Base-by-base conservation (phyloP, 2,329 filamentous ascomycete species). In the Fusarium oxysporum region DNA sequence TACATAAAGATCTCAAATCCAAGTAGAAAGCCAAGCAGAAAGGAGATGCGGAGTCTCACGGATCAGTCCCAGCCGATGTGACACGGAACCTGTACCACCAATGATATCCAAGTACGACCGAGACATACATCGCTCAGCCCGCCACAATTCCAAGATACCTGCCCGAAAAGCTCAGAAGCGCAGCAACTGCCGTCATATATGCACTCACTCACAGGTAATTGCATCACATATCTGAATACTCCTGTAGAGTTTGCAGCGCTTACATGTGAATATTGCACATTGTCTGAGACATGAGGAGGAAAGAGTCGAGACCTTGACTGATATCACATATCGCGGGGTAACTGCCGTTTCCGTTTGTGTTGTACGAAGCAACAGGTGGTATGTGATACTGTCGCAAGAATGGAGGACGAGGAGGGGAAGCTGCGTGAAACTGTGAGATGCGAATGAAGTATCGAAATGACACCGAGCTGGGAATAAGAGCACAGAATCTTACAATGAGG, bases 381-480 rank as follows among this genome's bases (percentile, higher is more conserved):
- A 40, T 40, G 33, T 40, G 33, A 40, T 54, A 40, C 23, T 17
- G 13, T 38, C 23, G 23, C 33, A 16, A 17, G 23, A 28, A 53
- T 38, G n/a, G 30, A 23, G 23, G 33, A 38, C n/a, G 19, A 13
- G 33, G 23, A 54, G 19, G 33, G 48, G 48, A 2, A 35, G 13
- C 4, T 53, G 0, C 0, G 5, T 23, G 8, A 19, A 16, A 19
- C 16, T 9, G 43, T 28, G 23, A 16, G 23, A 53, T 3, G n/a
- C 3, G n/a, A 25, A 9, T 6, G 30, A 21, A 3, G n/a, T 2
- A 4, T 23, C 14, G n/a, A 6, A 14, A 19, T 17, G 2, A 23
- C 13, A 12, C 10, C 1, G 13, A 16, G 6, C 8, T 23, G 30
- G 9, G 6, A 30, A 16, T 0, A 0, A 12, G 12, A 3, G 8